These are phyloP conservation scores for Cordyceps cicadae DNA, from an alignment of 2,329 filamentous ascomycete genomes.

Conservation along the genomic window DNA sequence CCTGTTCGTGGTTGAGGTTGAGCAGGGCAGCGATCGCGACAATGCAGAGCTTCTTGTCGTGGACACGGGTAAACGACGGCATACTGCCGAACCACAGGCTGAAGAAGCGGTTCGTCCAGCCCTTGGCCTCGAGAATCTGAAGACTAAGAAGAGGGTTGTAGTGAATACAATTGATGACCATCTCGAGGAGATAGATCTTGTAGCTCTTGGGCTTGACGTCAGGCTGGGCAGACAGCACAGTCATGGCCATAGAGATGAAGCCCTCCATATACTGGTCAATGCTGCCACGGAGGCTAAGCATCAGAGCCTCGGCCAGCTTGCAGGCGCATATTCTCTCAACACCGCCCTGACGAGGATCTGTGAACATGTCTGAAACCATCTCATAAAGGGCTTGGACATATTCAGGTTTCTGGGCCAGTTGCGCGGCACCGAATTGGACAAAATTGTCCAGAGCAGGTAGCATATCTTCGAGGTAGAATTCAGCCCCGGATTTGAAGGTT, in stretches of 20 bases:
- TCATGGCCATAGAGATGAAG: slow-evolving; percentile 87
- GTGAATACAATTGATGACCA: slow-evolving; percentile 96
- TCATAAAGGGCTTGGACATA: slow-evolving; percentile 84
- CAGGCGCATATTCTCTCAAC: slow-evolving; percentile 95
- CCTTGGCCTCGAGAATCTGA: slow-evolving; percentile 79
- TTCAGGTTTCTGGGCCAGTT: slow-evolving; percentile 71
- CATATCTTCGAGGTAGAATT: slow-evolving; percentile 98
- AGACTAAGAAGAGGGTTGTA: slow-evolving; percentile 86
- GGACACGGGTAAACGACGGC: slow-evolving; percentile 83
- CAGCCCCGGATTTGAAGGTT: slow-evolving; percentile 93
- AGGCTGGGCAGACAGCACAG: slow-evolving; percentile 56
- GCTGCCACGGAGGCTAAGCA: slow-evolving; percentile 84
- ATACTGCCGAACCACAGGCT: slow-evolving; percentile 97
- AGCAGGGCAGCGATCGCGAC: slow-evolving; percentile 84
- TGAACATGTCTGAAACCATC: slow-evolving; percentile 94
- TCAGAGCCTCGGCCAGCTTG: slow-evolving; percentile 93
- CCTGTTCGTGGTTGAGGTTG: slow-evolving; percentile 67
- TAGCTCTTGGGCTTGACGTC: slow-evolving; percentile 88
- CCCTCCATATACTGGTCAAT: slow-evolving; percentile 83
- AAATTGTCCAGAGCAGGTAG: slow-evolving; percentile 96
- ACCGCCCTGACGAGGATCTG: slow-evolving; percentile 82
- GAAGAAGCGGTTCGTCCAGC: slow-evolving; percentile 98
- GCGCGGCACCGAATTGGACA: slow-evolving; percentile 79
- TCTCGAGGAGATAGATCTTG: slow-evolving; percentile 94
- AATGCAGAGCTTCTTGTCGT: slow-evolving; percentile 98